Conservation (phyloP, 192 early-diverging fungal genomes). For the Coemansia guatemalensis region DNA sequence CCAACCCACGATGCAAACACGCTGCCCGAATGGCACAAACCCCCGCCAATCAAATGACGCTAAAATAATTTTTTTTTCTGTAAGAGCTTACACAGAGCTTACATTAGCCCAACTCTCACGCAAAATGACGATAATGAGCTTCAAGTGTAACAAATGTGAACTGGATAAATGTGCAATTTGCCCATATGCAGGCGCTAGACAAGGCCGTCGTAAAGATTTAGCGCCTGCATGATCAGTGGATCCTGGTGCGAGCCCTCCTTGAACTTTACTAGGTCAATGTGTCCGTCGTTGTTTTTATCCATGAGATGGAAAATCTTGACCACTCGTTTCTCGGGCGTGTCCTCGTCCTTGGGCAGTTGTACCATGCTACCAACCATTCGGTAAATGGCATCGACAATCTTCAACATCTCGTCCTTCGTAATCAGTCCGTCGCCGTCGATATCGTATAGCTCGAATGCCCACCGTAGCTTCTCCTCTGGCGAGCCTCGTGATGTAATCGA, state of each 20-base stretch:
- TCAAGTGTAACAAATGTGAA: neutral
- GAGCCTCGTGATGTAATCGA: constrained; percentile 81
- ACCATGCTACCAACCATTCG: constrained; percentile 92
- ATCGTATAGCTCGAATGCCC: constrained; percentile 90
- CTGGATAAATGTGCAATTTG: neutral
- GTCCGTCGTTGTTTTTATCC: constrained; percentile 87
- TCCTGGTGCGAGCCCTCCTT: constrained; percentile 85
- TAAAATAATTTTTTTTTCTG: too few species aligned
- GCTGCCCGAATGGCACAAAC: too few species aligned
- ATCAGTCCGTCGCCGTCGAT: constrained; percentile 87
- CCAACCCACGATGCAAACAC: too few species aligned
- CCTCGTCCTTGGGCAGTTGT: constrained; percentile 86
- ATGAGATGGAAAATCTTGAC: constrained; percentile 88
- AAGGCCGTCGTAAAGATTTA: constrained; percentile 84
- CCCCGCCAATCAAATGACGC: too few species aligned
- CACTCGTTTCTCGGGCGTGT: constrained; percentile 87
- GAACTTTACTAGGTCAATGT: constrained; percentile 83
- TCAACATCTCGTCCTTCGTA: constrained; percentile 84
- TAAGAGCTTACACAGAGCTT: too few species aligned
- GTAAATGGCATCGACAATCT: constrained; percentile 93
- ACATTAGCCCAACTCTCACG: too few species aligned
- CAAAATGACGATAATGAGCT: neutral
- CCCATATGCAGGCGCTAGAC: constrained; percentile 52
- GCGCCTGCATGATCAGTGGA: constrained; percentile 81
- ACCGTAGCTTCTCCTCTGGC: constrained; percentile 83